phyloP scores from a whole-genome alignment of 768 basidiomycete species.

The Suillus americanus region DNA sequence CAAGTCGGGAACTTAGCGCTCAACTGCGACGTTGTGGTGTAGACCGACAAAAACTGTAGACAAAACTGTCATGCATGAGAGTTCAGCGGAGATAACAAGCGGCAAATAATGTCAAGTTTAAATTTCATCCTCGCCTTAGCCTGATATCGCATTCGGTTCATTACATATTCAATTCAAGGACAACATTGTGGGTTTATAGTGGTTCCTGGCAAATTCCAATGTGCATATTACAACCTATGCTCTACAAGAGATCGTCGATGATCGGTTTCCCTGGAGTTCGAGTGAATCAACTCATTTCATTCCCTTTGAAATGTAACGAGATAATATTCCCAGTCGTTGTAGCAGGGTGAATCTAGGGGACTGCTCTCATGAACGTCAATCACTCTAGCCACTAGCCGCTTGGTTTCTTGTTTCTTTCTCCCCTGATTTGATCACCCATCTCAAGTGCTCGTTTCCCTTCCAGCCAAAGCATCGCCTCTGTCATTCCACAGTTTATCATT shows the following conservation, averaged over 20 bases:
- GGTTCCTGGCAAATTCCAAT: neutral
- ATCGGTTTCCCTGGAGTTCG: neutral
- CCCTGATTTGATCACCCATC: conserved; percentile 64
- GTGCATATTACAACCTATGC: neutral
- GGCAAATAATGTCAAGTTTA: neutral
- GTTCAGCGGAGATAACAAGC: neutral
- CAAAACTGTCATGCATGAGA: neutral
- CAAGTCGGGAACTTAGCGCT: neutral
- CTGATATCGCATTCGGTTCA: neutral
- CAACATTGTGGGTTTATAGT: neutral
- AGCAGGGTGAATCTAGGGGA: neutral
- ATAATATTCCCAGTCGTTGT: neutral
- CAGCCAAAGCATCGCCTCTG: conserved; percentile 85
- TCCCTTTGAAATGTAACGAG: neutral
- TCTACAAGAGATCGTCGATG: neutral
- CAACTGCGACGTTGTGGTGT: neutral
- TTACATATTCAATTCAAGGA: neutral
- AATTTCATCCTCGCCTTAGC: neutral
- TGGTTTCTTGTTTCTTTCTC: conserved; percentile 10
- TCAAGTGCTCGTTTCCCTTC: conserved; percentile 75
- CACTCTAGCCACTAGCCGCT: neutral
- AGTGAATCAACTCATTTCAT: neutral
- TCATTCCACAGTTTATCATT: conserved; percentile 14
- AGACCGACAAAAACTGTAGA: neutral
- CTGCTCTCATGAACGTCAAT: neutral